Conservation (phyloP, 257 asterid genomes). For the Penstemon barbatus region DNA sequence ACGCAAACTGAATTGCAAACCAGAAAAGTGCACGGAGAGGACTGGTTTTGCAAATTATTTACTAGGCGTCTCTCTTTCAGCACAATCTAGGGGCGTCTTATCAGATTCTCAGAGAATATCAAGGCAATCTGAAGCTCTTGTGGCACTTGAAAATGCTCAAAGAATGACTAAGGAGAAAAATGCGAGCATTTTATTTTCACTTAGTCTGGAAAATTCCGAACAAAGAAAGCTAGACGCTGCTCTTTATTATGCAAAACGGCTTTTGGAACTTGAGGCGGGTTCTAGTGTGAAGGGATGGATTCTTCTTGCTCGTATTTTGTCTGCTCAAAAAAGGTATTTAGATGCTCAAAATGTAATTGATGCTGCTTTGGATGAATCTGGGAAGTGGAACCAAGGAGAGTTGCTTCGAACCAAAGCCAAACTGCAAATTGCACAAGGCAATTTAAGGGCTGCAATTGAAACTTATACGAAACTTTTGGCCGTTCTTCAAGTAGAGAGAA, state of each 20-base stretch:
- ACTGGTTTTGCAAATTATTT: slow-evolving; percentile 49
- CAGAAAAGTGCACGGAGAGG: slow-evolving; percentile 45
- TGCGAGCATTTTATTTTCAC: slow-evolving; percentile 49
- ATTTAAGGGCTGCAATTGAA: slow-evolving; percentile 55
- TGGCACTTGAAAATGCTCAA: slow-evolving; percentile 60
- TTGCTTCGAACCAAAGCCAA: slow-evolving; percentile 71
- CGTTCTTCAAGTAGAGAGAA: slow-evolving; percentile 78
- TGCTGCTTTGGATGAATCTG: slow-evolving; percentile 88
- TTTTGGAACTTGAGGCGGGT: slow-evolving; percentile 68
- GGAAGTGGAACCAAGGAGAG: slow-evolving; percentile 90
- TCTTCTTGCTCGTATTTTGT: slow-evolving; percentile 80
- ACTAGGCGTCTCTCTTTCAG: slow-evolving; percentile 60
- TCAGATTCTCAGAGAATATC: slow-evolving; percentile 58
- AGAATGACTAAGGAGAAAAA: slow-evolving; percentile 47
- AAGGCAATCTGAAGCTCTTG: slow-evolving; percentile 68
- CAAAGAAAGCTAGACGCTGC: slow-evolving; percentile 82
- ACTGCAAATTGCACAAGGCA: slow-evolving; percentile 72
- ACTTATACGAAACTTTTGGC: slow-evolving; percentile 86
- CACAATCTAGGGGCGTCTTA: slow-evolving; percentile 51
- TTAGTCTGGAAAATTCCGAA: slow-evolving; percentile 82
- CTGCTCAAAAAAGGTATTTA: slow-evolving; percentile 71
- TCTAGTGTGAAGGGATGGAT: slow-evolving; percentile 69
- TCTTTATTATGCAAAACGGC: slow-evolving; percentile 65
- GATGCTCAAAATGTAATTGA: slow-evolving; percentile 77
- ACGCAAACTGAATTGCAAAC: slow-evolving; percentile 34